Conservation (phyloP, 495 filamentous ascomycete species). For the Echria macrotheca region DNA sequence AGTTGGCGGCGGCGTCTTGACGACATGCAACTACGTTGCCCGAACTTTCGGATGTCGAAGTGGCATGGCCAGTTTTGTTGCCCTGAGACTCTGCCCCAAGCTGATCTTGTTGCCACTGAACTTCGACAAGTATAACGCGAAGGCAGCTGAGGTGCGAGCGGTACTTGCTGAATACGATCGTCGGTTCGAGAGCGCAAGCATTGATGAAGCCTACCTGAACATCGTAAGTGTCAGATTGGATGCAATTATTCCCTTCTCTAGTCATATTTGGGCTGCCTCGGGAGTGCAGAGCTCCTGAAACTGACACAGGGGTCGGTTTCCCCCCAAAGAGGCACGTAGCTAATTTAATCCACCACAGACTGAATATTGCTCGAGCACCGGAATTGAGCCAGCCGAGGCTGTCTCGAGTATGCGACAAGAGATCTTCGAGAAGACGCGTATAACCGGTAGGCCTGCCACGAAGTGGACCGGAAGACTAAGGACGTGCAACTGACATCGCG, state of each 20-base stretch:
- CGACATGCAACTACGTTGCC: constrained; percentile 69
- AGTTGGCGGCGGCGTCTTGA: constrained; percentile 76
- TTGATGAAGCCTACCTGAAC: constrained; percentile 95
- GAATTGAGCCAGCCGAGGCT: constrained; percentile 62
- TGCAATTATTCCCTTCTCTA: too few relatives aligned
- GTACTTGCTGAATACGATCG: constrained; percentile 83
- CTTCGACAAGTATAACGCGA: constrained; percentile 85
- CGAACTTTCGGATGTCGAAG: constrained; percentile 84
- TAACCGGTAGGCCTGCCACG: constrained; percentile 61
- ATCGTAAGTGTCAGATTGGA: too few relatives aligned
- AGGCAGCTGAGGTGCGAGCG: constrained; percentile 80
- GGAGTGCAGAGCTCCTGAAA: too few relatives aligned
- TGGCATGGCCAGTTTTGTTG: constrained; percentile 94
- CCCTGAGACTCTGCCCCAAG: constrained; percentile 86
- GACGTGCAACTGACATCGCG: background rate
- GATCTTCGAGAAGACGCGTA: constrained; percentile 68
- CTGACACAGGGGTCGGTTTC: too few relatives aligned
- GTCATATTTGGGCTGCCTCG: too few relatives aligned
- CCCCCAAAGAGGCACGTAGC: too few relatives aligned
- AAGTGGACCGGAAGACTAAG: too few relatives aligned
- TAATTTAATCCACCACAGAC: too few relatives aligned
- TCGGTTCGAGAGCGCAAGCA: constrained; percentile 84
- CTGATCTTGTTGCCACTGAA: constrained; percentile 78
- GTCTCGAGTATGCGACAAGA: constrained; percentile 71
- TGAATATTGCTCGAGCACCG: constrained; percentile 66